A percentile compares a stretch with the other conserved stretches of the same genome.
Conservation (phyloP, 768 basidiomycete species). For the Kwoniella shandongensis region DNA sequence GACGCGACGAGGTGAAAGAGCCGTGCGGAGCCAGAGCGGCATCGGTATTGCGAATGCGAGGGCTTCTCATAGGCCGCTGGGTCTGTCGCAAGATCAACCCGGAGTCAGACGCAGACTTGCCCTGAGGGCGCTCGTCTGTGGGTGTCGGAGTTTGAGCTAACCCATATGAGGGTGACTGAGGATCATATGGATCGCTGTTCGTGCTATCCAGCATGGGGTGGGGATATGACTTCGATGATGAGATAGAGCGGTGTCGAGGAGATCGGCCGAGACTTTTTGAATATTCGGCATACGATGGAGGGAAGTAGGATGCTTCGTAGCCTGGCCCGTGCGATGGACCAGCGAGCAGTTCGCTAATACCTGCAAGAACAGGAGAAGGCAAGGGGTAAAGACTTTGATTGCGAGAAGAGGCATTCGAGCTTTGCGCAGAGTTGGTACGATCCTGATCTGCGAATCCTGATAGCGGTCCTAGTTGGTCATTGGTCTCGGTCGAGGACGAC, state of each 20-base stretch:
- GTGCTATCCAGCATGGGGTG: too few relatives aligned
- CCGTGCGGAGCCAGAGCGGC: slow-evolving; percentile 36
- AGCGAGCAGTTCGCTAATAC: slow-evolving; percentile 21
- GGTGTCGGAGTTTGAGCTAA: slow-evolving; percentile 1
- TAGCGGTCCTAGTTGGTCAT: slow-evolving; percentile 20
- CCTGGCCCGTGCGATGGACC: slow-evolving; percentile 9
- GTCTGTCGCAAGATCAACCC: slow-evolving; percentile 10
- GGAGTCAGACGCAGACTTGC: slow-evolving; percentile 9
- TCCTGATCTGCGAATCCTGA: slow-evolving; percentile 7
- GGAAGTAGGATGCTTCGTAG: slow-evolving; percentile 17
- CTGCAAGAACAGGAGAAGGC: slow-evolving; percentile 2
- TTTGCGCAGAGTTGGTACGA: slow-evolving; percentile 4
- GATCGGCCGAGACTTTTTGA: not conserved
- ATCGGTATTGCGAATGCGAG: slow-evolving; percentile 22
- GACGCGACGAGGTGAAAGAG: slow-evolving; percentile 31
- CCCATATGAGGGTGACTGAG: too few relatives aligned
- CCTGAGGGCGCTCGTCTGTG: slow-evolving; percentile 1
- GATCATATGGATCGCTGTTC: too few relatives aligned
- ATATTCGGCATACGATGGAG: not conserved
- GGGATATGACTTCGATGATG: not conserved
- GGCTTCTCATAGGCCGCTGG: slow-evolving; percentile 2
- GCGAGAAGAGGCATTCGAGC: not conserved
- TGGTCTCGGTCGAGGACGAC: slow-evolving; percentile 12
- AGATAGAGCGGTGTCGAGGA: not conserved
- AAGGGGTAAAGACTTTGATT: not conserved